Conservation (phyloP, 306 rosid genomes). For the Sesbania bispinosa region DNA sequence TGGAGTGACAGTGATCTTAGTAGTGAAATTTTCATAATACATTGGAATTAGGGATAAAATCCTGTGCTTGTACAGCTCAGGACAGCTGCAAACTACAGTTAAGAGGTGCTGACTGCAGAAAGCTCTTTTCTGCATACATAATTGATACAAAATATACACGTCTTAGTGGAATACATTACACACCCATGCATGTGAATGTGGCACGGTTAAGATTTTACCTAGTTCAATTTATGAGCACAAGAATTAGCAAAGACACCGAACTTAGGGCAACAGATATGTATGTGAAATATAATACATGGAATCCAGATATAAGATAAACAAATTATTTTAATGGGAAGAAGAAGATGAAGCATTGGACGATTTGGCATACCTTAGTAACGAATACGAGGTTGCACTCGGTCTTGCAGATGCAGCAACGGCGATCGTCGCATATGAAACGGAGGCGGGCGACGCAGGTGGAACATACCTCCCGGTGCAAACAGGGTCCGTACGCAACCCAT, state of each 20-base stretch:
- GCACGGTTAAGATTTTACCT: background rate
- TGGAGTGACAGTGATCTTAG: background rate
- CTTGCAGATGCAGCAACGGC: slow-evolving; percentile 89
- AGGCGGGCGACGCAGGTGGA: slow-evolving; percentile 95
- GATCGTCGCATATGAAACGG: slow-evolving; percentile 92
- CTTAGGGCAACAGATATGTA: background rate
- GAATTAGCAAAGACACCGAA: background rate
- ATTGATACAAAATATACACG: background rate
- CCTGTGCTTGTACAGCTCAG: background rate
- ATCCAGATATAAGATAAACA: background rate
- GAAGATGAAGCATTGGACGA: background rate
- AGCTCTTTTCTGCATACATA: background rate
- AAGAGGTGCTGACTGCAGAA: background rate
- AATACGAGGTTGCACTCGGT: slow-evolving; percentile 58
- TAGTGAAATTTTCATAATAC: background rate
- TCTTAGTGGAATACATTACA: background rate
- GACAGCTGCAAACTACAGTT: background rate
- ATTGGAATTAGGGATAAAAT: background rate
- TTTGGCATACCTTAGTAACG: slow-evolving; percentile 66
- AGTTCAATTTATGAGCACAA: background rate
- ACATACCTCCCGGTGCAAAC: slow-evolving; percentile 90
- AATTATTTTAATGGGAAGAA: background rate
- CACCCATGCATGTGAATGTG: background rate
- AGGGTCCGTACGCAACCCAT: slow-evolving; percentile 96
- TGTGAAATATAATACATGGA: background rate